Percentiles rank a stretch among this genome's conserved stretches.
Evolutionary conservation across 2,329 filamentous ascomycete species (phyloP).

Genomic region (Plectosphaerella plurivora): DNA sequence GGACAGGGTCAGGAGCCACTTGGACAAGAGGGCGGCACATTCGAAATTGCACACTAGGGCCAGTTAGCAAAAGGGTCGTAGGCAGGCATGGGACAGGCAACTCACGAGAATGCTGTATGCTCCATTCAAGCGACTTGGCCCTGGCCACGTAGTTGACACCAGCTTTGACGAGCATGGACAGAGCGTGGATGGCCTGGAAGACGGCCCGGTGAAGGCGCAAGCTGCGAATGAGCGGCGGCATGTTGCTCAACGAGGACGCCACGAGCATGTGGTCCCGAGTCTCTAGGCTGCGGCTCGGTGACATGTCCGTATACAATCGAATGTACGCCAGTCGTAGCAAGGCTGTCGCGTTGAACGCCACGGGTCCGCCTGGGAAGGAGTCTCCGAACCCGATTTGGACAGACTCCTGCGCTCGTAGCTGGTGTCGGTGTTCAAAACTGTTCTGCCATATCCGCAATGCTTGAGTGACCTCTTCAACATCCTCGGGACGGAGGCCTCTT

Average conservation of each 20-base stretch:
- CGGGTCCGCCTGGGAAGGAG: constrained; percentile 50
- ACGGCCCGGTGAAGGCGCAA: constrained; percentile 59
- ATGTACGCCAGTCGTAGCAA: constrained; percentile 59
- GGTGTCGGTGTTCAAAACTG: constrained; percentile 52
- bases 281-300: constrained; percentile 58
- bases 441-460: constrained; percentile 55
- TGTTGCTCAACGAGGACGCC: constrained; percentile 54
- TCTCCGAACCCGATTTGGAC: constrained; percentile 43
- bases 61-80: constrained; percentile 12
- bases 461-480: constrained; percentile 52
- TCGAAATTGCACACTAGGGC: constrained; percentile 54
- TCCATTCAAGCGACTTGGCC: constrained; percentile 58
- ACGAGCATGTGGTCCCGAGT: constrained; percentile 60
- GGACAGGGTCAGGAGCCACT: constrained; percentile 54
- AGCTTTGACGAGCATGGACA: constrained; percentile 62
- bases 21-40: constrained; percentile 55
- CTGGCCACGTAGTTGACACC: constrained; percentile 59
- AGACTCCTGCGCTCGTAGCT: constrained; percentile 44
- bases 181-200: constrained; percentile 63
- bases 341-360: constrained; percentile 64
- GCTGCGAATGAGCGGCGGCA: constrained; percentile 54
- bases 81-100: constrained; percentile 5
- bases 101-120: constrained; percentile 58
- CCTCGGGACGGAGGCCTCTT: constrained; percentile 46
- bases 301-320: constrained; percentile 61